Base-by-base conservation (phyloP, 2,329 filamentous ascomycete genomes). In the Geosmithia flava region DNA sequence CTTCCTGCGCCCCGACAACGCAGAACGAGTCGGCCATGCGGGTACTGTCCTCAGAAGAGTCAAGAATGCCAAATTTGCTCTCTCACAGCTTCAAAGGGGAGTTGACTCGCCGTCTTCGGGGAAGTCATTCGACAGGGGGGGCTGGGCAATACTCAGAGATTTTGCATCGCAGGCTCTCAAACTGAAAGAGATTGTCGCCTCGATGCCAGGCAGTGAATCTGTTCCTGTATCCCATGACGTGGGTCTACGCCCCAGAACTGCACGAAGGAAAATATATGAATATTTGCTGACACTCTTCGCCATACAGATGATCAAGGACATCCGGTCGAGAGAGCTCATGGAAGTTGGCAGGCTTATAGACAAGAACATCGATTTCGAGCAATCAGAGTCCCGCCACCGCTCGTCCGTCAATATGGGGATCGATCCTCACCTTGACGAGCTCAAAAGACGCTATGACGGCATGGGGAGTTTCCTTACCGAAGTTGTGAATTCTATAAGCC, bases 281-380 rank as follows among this genome's bases (percentile, higher is more conserved):
- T 11, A 11, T 19, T 44, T 4, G 27, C 20, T 8, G 17, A n/a
- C 10, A 7, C 20, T 42, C 41, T 4, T n/a, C 13, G 15, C 20
- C 33, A 37, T 37, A 19, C 55, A 83, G 73, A 64, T 86, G n/a
- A 58, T 81, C 6, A 68, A 77, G 16, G 69, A 69, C 10, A 75
- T 90, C 37, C 72, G 85, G 46, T 69, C 72, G 20, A 63, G 68
- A 20, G 69, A 74, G 6, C 65, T 95, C 3, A 74, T 80, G 29
- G 69, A 74, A 41, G 69, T 95, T 37, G 87, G 87, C 5, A 75
- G 80, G 47, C 70, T 80, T 49, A 85, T 97, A 47, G 77, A 78
- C 42, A 76, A 82, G 48, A 84, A 81, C 15, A 76, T 95, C 45
- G 88, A 96, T 59, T 90, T 96, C 55, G 77, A 89, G 30, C 75